Evolutionary conservation across 1,284 basidiomycete genomes (phyloP).

Genomic region (Chalciporus sp.): DNA sequence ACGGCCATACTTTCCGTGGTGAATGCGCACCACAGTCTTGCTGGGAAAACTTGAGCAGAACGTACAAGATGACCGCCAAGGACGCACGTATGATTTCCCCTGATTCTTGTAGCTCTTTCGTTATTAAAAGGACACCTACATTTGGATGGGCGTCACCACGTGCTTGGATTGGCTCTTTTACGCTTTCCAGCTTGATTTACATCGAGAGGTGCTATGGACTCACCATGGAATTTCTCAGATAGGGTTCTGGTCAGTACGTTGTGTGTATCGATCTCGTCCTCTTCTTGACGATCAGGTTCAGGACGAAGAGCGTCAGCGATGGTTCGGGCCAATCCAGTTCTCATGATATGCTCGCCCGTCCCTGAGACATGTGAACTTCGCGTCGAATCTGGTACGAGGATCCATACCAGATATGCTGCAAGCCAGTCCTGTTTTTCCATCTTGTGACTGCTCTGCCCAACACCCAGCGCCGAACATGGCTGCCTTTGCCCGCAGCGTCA

Average conservation of each 20-base stretch:
- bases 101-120: constrained; percentile 41
- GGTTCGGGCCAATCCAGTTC: constrained; percentile 44
- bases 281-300: constrained; percentile 13
- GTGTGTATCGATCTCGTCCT: constrained; percentile 43
- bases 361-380: constrained; percentile 48
- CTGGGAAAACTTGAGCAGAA: constrained; percentile 36
- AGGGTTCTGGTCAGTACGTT: constrained; percentile 40
- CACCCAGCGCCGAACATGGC: constrained; percentile 69
- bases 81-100: constrained; percentile 28
- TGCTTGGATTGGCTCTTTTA: constrained; percentile 31
- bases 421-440: constrained; percentile 42
- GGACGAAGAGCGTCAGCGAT: constrained; percentile 42
- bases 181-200: constrained; percentile 1
- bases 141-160: constrained; percentile 36
- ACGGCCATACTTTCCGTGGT: constrained; percentile 81
- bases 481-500: constrained; percentile 42
- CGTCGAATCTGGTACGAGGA: constrained; percentile 37
- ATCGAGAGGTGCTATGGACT: constrained; percentile 13
- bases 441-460: constrained; percentile 54
- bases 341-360: constrained; percentile 55
- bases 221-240: constrained; percentile 43
- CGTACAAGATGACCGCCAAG: background rate
- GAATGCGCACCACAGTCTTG: constrained; percentile 77
- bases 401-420: constrained; percentile 69
- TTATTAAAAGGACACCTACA: constrained; percentile 51